Base-by-base conservation (phyloP, 2,329 filamentous ascomycete genomes). In the Arthrobotrys sinensis region DNA sequence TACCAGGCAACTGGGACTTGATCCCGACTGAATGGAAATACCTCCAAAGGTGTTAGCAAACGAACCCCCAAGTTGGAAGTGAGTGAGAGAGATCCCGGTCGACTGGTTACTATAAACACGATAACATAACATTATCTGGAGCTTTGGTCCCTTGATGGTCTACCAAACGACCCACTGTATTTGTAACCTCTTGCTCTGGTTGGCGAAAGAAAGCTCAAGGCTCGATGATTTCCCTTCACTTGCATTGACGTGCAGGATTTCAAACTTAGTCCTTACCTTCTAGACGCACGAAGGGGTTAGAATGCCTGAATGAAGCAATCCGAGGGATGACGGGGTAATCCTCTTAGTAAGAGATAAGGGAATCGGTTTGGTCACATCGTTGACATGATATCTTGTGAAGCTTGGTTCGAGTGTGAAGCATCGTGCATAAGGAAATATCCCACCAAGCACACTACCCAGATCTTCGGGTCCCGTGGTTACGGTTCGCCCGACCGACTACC, bases 391-490 rank as follows among this genome's bases (percentile, higher is more conserved):
- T 32, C 62, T 32, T 48, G 45, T n/a, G 50, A 57, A 45, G 36
- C 21, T 57, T 46, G 64, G 50, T 32, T 55, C n/a, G 10, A 43
- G 21, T 24, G 50, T 68, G 65, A 57, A 68, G 19, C 11, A 55
- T 52, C 34, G 43, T 64, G 55, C 68, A 64, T 53, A 24, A 55
- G 14, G 19, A 43, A 43, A 63, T 64, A 28, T 45, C 28, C 40
- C 46, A 43, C 46, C 19, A 24, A 32, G 16, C 34, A 43, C 40
- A 40, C 19, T 32, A 76, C 19, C 72, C 72, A 76, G 57, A 76
- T 65, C 32, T 48, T 76, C 65, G 72, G 72, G 65, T 65, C 65
- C 72, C 72, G 40, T 55, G 45, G 50, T 36, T 57, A 57, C 46
- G 65, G 72, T 76, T 69, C 72, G 36, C 36, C 55, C 72, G 48